Percentiles rank a stretch among this genome's conserved stretches.
phyloP scores from a whole-genome alignment of 768 basidiomycete species.

The Kwoniella pini region DNA sequence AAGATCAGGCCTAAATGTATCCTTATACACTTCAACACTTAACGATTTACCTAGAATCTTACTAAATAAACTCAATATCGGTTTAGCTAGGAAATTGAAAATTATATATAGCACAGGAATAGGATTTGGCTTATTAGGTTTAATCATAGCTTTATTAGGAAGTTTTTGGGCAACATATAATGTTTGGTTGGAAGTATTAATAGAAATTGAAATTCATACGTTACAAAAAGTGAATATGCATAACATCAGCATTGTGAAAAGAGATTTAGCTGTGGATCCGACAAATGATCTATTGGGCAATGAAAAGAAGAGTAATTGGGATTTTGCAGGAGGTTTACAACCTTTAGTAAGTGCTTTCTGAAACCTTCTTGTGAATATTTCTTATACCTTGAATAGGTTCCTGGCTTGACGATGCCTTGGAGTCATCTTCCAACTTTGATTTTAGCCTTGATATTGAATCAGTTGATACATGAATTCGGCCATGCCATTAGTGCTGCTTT shows the following conservation, averaged over 20 bases:
- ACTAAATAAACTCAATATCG: conserved; percentile 6
- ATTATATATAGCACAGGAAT: conserved; percentile 27
- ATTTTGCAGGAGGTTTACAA: conserved; percentile 27
- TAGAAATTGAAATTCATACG: conserved; percentile 34
- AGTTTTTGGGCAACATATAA: conserved; percentile 24
- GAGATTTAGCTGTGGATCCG: not conserved
- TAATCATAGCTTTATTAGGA: conserved; percentile 9
- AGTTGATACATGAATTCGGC: conserved; percentile 76
- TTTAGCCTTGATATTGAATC: conserved; percentile 64
- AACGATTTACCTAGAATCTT: conserved; percentile 31
- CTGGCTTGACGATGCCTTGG: conserved; percentile 78
- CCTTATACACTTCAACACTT: conserved; percentile 28
- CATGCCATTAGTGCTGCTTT: conserved; percentile 75
- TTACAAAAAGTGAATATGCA: conserved; percentile 2
- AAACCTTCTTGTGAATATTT: not conserved
- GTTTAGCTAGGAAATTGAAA: conserved; percentile 11
- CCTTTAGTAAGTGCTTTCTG: conserved; percentile 44
- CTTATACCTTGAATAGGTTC: conserved; percentile 61
- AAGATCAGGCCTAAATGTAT: conserved; percentile 17
- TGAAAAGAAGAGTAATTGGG: not conserved
- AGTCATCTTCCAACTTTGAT: conserved; percentile 69
- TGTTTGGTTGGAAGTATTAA: conserved; percentile 43
- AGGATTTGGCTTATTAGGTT: conserved; percentile 24
- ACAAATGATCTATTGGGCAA: no score
- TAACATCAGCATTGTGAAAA: conserved; percentile 1